Evolutionary conservation across 306 rosid genomes (phyloP), one percentile per base, ranked within the genome.

Genomic region (Sicyos edulis): DNA sequence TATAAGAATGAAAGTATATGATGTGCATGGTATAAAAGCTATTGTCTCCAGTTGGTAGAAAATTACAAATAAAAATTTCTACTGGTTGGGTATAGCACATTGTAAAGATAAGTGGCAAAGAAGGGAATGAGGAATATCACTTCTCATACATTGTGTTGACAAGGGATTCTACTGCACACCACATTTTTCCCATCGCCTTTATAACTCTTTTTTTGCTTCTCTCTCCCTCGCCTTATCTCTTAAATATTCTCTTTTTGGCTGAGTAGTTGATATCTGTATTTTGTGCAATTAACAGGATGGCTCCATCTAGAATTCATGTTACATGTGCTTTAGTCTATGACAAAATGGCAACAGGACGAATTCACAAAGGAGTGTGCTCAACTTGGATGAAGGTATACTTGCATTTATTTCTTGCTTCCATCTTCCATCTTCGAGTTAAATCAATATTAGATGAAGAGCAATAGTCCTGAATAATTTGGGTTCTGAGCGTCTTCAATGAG

Each of bases 321-420:
- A 95, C 99, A 34, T 95, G 96, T 88, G 97, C 99, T 66, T 75
- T 91, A 67, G 99, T 95, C 32, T 26, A 72, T 63, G 97, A 91
- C 75, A 87, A 84, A 79, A 91, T 84, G 84, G 86, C 89, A 54
- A 71, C 95, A 1, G 99, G 99, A 69, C 80, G 99, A 65, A 79
- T 88, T 77, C 97, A 95, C 69, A 88, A 76, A 76, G 99, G 99
- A 81, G 82, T 95, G 17, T 91, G 97, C 74, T 95, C 99, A 32
- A 95, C 99, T 20, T 95, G 99, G 99, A 95, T 95, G 89, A 91
- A 88, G 99, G 99, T 95, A 86, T 17, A 70, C 42, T 75, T 60
- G 3, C 22, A 75, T 79, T 70, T 75, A 34, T 47, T 80, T 3
- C 50, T 37, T 57, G 60, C n/a, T 62, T 6, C 69, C 26, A 66